Base-by-base conservation (phyloP, 2,329 filamentous ascomycete species). In the Chaetothyriales sp. region DNA sequence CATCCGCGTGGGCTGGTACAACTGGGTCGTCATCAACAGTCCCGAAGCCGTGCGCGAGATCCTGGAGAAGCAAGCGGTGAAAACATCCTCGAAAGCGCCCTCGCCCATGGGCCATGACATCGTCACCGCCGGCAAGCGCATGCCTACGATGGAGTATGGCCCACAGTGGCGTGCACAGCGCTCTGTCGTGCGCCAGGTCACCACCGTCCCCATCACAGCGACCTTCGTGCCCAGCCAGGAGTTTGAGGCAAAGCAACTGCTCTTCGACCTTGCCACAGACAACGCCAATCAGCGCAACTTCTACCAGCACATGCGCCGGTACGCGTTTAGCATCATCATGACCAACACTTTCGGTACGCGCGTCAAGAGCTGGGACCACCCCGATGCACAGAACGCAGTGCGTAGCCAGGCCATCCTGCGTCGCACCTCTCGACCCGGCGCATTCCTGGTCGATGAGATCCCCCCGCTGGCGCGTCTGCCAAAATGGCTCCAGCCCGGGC, bases 31-130 rank as follows among this genome's bases (percentile, higher is more conserved):
- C 63, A 67, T 78, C 51, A 72, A 73, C 51, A 71, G 73, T 36
- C 70, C 72, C 0, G 71, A 70, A 64, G 64, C 68, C 1, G 74
- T 75, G 0, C 73, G 71, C 42, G 75, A 77, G 18, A 63, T 78
- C n/a, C 71, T 79, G 50, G 68, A 69, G 22, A 66, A 65, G 51
- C 63, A 64, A 44, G 63, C 65, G 0, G 55, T 49, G 39, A 63
- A 66, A 28, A 71, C 70, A 53, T 67, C 67, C n/a, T 66, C 67
- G 1, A 58, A 68, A 2, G 63, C 67, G 1, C 50, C 56, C 2
- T 53, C 60, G 15, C 50, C 59, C 5, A 52, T 63, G n/a, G 51
- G 58, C 18, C 54, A 59, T 7, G 61, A 66, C 20, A 61, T 63
- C 28, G 53, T 65, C 3, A 60, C 61, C n/a, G 58, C 57, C 48